phyloP scores from a whole-genome alignment of 1,139 yeast genomes.

The Yamadazyma songkhlaensis region DNA sequence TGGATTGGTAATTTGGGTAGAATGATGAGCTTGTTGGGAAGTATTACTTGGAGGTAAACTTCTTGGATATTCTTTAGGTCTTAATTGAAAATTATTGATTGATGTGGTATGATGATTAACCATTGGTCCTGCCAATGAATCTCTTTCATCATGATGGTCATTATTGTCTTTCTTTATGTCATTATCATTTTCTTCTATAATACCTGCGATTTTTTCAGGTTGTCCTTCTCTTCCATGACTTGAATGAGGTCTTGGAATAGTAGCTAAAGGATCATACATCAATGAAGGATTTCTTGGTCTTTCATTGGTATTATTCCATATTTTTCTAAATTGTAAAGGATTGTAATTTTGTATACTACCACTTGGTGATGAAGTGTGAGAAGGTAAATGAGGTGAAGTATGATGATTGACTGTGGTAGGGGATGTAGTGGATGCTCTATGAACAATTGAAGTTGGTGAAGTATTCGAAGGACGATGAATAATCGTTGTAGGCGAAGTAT shows the following conservation, averaged over 20 bases:
- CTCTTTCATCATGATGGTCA: too few relatives aligned
- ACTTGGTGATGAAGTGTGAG: too few relatives aligned
- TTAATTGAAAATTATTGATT: background rate
- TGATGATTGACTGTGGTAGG: slow-evolving; percentile 2
- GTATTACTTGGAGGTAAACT: background rate
- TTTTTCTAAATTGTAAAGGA: slow-evolving; percentile 39
- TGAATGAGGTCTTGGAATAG: slow-evolving; percentile 12
- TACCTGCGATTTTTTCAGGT: too few relatives aligned
- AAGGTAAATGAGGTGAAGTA: too few relatives aligned
- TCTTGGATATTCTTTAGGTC: background rate
- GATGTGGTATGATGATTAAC: background rate
- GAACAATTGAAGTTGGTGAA: slow-evolving; percentile 6
- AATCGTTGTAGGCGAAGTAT: slow-evolving; percentile 10
- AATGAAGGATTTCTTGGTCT: slow-evolving; percentile 36
- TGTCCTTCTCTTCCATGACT: background rate
- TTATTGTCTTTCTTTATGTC: background rate
- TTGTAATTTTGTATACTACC: slow-evolving; percentile 21
- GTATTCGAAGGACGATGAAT: slow-evolving; percentile 7
- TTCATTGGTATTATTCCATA: slow-evolving; percentile 28
- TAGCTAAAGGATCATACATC: slow-evolving; percentile 38
- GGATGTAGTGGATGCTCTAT: background rate
- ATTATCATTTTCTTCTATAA: too few relatives aligned
- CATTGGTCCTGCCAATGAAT: slow-evolving; percentile 5
- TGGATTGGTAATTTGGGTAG: too few relatives aligned
- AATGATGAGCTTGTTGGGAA: too few relatives aligned